Conservation (phyloP, 306 rosid species). For the Cotoneaster glaucophyllus region DNA sequence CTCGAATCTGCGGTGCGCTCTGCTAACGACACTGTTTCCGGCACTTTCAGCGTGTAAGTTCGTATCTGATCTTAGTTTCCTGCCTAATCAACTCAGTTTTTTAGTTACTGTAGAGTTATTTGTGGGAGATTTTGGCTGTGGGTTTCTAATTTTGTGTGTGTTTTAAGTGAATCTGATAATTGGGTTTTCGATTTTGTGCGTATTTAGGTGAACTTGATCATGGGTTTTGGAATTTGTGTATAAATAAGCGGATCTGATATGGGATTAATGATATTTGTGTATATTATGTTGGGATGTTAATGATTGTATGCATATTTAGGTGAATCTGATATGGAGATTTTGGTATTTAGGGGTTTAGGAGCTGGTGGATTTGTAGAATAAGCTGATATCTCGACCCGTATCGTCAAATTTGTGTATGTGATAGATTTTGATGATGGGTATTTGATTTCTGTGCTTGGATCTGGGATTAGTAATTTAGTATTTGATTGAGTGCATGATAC, state of each 20-base stretch:
- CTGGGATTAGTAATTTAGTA: neutral
- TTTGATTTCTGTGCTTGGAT: neutral
- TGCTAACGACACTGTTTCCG: conserved; percentile 74
- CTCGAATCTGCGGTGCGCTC: conserved; percentile 88
- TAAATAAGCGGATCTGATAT: neutral
- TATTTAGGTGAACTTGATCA: neutral
- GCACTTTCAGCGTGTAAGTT: conserved; percentile 81
- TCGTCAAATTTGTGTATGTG: neutral
- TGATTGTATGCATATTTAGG: neutral
- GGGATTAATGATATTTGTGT: neutral
- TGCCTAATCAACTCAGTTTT: neutral
- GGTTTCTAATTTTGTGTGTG: neutral
- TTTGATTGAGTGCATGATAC: neutral
- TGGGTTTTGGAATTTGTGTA: neutral
- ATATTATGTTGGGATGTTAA: neutral
- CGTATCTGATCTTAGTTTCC: neutral
- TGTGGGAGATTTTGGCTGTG: neutral
- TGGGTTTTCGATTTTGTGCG: neutral
- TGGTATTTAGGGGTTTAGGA: conserved; percentile 1
- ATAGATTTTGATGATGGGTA: neutral
- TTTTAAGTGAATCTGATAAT: neutral
- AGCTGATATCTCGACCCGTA: neutral
- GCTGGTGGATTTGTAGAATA: neutral
- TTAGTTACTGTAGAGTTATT: neutral
- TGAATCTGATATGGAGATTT: neutral